Conservation (phyloP, 2,329 filamentous ascomycete species). For the Scedosporium boydii region DNA sequence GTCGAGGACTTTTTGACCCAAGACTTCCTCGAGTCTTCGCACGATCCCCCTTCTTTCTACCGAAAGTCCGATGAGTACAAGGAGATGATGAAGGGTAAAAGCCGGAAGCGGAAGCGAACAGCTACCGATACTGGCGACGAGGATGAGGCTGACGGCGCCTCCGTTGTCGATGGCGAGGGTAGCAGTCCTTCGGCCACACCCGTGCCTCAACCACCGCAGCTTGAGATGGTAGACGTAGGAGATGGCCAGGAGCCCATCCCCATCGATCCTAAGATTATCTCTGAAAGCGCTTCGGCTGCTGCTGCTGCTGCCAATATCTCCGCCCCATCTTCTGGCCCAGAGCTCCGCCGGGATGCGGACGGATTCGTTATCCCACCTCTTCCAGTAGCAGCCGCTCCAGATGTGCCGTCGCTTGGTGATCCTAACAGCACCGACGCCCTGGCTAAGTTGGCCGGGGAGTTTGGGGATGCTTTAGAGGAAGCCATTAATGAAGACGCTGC, state of each 20-base stretch:
- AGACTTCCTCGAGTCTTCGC: slow-evolving; percentile 61
- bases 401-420: slow-evolving; percentile 7
- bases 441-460: slow-evolving; percentile 32
- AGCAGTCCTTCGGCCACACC: background rate
- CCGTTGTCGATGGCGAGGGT: background rate
- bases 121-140: slow-evolving; percentile 21
- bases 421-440: slow-evolving; percentile 19
- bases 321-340: slow-evolving; percentile 4
- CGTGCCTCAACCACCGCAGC: background rate
- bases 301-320: background rate
- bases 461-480: slow-evolving; percentile 25
- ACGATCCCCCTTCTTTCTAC: slow-evolving; percentile 79
- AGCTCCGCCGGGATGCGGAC: slow-evolving; percentile 50
- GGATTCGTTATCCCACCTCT: slow-evolving; percentile 56
- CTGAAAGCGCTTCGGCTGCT: background rate
- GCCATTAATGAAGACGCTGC: background rate
- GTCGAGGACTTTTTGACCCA: slow-evolving; percentile 75
- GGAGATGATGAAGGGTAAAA: slow-evolving; percentile 39
- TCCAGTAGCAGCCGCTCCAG: slow-evolving; percentile 19
- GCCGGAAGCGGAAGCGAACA: slow-evolving; percentile 35
- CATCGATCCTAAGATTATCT: background rate
- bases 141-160: slow-evolving; percentile 13
- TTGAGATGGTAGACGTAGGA: background rate
- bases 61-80: slow-evolving; percentile 52
- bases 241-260: background rate